Base-by-base conservation (phyloP, 2,329 filamentous ascomycete genomes). In the Dactylellina haptotyla region DNA sequence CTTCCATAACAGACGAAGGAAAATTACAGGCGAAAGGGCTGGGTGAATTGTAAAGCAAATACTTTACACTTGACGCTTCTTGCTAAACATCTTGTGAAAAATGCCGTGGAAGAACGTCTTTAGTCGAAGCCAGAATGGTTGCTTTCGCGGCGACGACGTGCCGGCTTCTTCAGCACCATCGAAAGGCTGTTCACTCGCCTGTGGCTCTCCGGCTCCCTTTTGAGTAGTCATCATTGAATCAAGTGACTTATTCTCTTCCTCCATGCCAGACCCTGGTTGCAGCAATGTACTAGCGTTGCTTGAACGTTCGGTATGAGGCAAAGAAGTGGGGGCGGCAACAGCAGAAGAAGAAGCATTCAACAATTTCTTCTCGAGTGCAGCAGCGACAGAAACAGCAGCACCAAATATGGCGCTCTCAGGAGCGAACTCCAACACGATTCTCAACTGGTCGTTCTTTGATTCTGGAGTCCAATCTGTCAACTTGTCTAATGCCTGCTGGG, bases 261-360 rank as follows among this genome's bases (percentile, higher is more conserved):
- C 62, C 43, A 34, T 25, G 41, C 18, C 51, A 14, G 53, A 51
- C 39, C 41, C 26, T 32, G 23, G 45, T 34, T 46, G 61, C 46
- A 65, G 54, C 45, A 65, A 62, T 16, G 61, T 59, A 61, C 54
- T 64, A 66, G 69, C 62, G 32, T 66, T 73, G 56, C 69, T 73
- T 46, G 69, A 66, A 45, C 62, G 62, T 59, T 73, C 69, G 30
- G 53, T 64, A 25, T 43, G 25, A 14, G 69, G 54, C 9, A 66
- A 25, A 56, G 39, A 62, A 8, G 43, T 54, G 23, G 69, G 62
- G 3, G 61, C 62, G 5, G 43, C 14, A 4, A 50, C 30, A 39
- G 50, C n/a, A 4, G 53, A 32, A 45, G 56, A 61, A 25, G 26
- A 37, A 18, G 45, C 25, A 20, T 53, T 10, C 10, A 28, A 34